Evolutionary conservation across 1,284 basidiomycete genomes (phyloP), one percentile per base, ranked within the genome.

Genomic region (Leccinum subspadiceum): DNA sequence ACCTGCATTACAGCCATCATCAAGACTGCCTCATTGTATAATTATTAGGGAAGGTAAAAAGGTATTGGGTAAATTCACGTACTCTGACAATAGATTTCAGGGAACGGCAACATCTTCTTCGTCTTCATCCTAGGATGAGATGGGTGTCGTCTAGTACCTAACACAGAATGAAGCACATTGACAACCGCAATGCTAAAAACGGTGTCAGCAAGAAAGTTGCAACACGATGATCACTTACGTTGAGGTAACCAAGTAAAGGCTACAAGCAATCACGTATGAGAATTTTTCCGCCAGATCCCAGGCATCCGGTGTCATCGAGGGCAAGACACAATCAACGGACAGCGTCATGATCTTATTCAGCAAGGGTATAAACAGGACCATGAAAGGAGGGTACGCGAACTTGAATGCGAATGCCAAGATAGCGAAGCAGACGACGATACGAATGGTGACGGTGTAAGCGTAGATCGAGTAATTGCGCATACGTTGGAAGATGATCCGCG

Each of bases 351-450:
- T 31, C 4, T 4, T 31, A 31, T 98, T 98, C 68, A 98, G 82
- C 57, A 98, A 84, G 62, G 96, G 95, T 68, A 98, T 96, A 78
- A 98, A 93, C 76, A 98, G 90, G 66, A 98, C 89, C 96, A 98
- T 98, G 88, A 98, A 98, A 15, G 96, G 94, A 70, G 96, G 96
- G 93, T 96, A 24, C 22, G 22, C 92, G 77, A 95, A 94, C 82
- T 91, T 88, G 89, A 95, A 98, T 61, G 90, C 90, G 75, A 98
- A 98, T 56, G 93, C 92, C 74, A 98, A 85, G 78, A 98, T 88
- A 68, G 95, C 87, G 80, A 98, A 98, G 78, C 93, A 96, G 68
- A 97, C 92, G 67, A 98, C 95, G 76, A 98, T 96, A 92, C 96
- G 95, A 79, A 97, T 97, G 65, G 94, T 96, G 71, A 97, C 93